phyloP scores from a whole-genome alignment of 2,329 filamentous ascomycete species.

The Myotisia sp. region DNA sequence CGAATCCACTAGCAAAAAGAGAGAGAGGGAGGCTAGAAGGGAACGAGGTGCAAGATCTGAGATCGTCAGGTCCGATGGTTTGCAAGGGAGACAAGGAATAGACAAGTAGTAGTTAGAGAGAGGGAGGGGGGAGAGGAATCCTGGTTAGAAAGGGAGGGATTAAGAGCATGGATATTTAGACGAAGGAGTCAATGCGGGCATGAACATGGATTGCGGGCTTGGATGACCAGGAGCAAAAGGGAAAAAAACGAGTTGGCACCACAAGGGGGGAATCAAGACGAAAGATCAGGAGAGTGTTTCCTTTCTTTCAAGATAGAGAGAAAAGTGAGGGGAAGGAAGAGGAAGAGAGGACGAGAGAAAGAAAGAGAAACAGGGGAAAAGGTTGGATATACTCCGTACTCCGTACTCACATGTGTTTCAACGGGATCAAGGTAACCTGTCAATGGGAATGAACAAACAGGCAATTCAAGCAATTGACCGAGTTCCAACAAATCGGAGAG shows the following conservation, averaged over 20 bases:
- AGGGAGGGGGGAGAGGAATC: not conserved
- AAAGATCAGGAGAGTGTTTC: slow-evolving; percentile 1
- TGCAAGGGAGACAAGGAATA: slow-evolving; percentile 8
- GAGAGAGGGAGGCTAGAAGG: no score
- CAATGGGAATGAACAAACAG: no score
- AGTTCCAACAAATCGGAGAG: no score
- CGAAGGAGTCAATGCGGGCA: slow-evolving; percentile 4
- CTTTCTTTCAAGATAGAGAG: not conserved
- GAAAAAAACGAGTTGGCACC: not conserved
- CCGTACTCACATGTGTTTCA: no score
- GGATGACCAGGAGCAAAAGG: slow-evolving; percentile 4
- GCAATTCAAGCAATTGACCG: no score
- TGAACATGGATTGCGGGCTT: not conserved
- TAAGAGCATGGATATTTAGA: slow-evolving; percentile 4
- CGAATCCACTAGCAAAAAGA: no score
- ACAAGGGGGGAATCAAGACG: not conserved
- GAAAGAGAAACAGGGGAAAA: slow-evolving; percentile 1
- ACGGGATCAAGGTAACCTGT: no score
- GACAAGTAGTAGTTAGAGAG: slow-evolving; percentile 4
- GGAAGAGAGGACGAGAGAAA: slow-evolving; percentile 1
- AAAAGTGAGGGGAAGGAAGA: not conserved
- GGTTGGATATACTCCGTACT: no score
- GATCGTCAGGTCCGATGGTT: slow-evolving; percentile 15
- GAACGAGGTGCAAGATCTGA: no score
- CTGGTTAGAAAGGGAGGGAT: not conserved